Base-by-base conservation (phyloP, 1,139 yeast genomes). In the Saccharomycopsis crataegensis region DNA sequence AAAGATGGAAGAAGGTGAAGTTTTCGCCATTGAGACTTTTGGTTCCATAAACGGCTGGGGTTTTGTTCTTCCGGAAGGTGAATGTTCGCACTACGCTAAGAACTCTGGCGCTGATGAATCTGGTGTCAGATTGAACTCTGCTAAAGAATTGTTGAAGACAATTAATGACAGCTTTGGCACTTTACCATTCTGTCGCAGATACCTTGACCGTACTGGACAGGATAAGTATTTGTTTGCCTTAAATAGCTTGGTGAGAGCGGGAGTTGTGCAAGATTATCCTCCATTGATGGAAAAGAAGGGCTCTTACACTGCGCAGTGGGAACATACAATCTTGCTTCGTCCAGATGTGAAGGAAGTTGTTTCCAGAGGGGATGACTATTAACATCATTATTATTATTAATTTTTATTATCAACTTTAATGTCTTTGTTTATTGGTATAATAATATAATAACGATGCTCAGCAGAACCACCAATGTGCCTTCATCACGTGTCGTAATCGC, bases 1-100 rank as follows among this genome's bases (percentile, higher is more conserved):
- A 31, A 91, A 91, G 75, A 91, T 93, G 97, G 99, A 94, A 69
- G 99, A 93, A 72, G 97, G 97, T 58, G 99, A 93, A 68, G 85
- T 90, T 2, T 93, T 89, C 75, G 99, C 99, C 55, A 91, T 94
- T 65, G 99, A 93, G 70, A 93, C 99, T 3, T 93, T 93, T 65
- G 99, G 99, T 6, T 81, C 96, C 46, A 54, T 56, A 9, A 93
- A 99, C 1, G 99, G 99, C 59, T 80, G 86, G 59, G 99, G 98
- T 33, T 84, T 83, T 63, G 99, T 93, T 43, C 73, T 83, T 52
- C 76, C 82, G 28, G 86, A 83, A 58, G 99, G 99, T 49, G 99
- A 94, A 69, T 85, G 93, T 64, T 90, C 97, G 9, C 99, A 93
- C 71, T 93, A 93, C 67, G 91, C 96, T 41, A 73, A 81, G 63